Evolutionary conservation across 495 filamentous ascomycete genomes (phyloP), one percentile per base, ranked within the genome.

Genomic region (Aspergillus conjunctus): DNA sequence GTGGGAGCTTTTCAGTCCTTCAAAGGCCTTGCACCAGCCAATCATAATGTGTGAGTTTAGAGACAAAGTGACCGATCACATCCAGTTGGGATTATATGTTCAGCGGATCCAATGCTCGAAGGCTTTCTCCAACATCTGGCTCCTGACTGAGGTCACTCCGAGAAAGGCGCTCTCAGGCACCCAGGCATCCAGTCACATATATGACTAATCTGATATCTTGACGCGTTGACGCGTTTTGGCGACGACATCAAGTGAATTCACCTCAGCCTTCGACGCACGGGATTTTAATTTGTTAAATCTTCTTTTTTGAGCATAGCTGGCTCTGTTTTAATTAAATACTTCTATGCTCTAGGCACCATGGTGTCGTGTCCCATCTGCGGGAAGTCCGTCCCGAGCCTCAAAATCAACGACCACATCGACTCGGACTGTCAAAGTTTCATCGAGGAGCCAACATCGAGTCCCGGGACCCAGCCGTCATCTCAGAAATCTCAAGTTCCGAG

Each of bases 381-480:
- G 51, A 89, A 91, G 61, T 77, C 81, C 43, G 93, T 98, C 62
- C 83, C 87, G 53, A 77, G 88, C 54, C 65, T 77, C 55, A 84
- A 89, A 59, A 98, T 98, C 77, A 98, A 98, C 72, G 80, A 82
- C 51, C 94, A 98, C 70, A 86, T 98, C 64, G 94, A 98, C 72
- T 92, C 90, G 15, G 83, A 84, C 65, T 98, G 94, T 74, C 73
- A 86, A 65, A 77, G 71, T 17, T 86, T 85, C 65, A 68, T 89
- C 48, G 71, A 82, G 74, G 63, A 73, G 57, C 66, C 73, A 32
- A 65, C 73, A 51, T 66, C 76, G 65, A 72, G 73, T 64, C 51
- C 73, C 64, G 60, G 59, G 41, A 78, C 81, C 33, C 64, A 70
- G 34, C 71, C 77, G 17, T 73, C 76, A 22, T 72, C 78, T 3